Base-by-base conservation (phyloP, 2,329 filamentous ascomycete genomes). In the Ophiostoma perfectum region DNA sequence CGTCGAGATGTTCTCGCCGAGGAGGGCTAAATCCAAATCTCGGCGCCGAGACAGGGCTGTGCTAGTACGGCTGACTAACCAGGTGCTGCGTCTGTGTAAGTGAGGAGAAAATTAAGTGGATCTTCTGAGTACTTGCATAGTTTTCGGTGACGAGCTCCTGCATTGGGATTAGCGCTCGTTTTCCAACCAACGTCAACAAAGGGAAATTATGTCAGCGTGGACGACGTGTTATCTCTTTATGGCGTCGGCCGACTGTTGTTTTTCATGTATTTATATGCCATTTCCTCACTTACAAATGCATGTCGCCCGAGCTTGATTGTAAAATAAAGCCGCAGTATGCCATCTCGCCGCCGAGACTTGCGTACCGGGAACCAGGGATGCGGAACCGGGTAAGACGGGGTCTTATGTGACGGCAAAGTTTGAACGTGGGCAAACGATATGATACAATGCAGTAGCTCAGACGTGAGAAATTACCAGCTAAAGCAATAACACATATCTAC, bases 381-480 rank as follows among this genome's bases (percentile, higher is more conserved):
- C 49, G 49, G n/a, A 52, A 52, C 49, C 27, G n/a, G 9, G 49
- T 55, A 55, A 55, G 49, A 55, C 49, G 49, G 49, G n/a, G 11
- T 55, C 7, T 8, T 27, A 52, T 52, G 7, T 52, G 27, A 27
- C 27, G 27, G 27, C 27, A 27, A 27, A 27, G 27, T n/a, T 14
- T 27, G 8, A 55, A 27, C 27, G 11, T 27, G 49, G 7, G n/a
- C 27, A 27, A 27, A 27, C 27, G 27, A 27, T 27, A 27, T 27
- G 27, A 27, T 27, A 27, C 27, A 27, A 27, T 27, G 27, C 27
- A 27, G 27, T 27, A 27, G 27, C 27, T 27, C 27, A 27, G 27
- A 27, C 27, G 27, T 27, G 27, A 27, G 2, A 27, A 27, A 27
- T 2, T 27, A 27, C 27, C 27, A 27, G 27, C 27, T 27, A 27